A percentile compares a stretch with the other conserved stretches of the same genome.
phyloP scores from a whole-genome alignment of 164 flowering plant genomes.

The Berberis thunbergii region DNA sequence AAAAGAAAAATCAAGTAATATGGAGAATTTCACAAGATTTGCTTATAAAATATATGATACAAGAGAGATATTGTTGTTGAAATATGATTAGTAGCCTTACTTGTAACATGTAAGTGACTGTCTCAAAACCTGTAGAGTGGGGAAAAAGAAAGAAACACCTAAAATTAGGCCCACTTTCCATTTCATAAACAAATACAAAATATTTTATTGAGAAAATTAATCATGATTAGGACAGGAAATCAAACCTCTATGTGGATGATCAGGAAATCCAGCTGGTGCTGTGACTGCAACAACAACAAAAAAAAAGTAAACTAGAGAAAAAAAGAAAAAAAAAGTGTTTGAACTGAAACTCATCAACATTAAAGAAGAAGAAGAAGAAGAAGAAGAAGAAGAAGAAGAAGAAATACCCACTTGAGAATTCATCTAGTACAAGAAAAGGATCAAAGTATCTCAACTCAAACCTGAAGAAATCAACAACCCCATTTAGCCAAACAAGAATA shows the following conservation, averaged over 20 bases:
- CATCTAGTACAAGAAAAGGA: conserved; percentile 81
- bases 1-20: no score
- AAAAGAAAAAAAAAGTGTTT: background rate
- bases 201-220: background rate
- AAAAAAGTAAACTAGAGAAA: background rate
- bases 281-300: conserved; percentile 40
- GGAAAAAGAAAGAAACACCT: conserved; percentile 1
- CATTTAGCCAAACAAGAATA: conserved; percentile 3
- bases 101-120: conserved; percentile 89
- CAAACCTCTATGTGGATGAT: conserved; percentile 94
- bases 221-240: background rate
- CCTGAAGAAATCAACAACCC: conserved; percentile 27
- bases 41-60: no score
- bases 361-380: background rate
- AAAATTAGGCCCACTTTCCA: background rate
- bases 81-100: conserved; percentile 15
- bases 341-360: background rate
- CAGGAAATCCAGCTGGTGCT: conserved; percentile 88
- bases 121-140: conserved; percentile 61
- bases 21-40: no score
- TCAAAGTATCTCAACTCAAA: conserved; percentile 69
- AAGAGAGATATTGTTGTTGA: background rate
- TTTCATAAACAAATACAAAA: background rate
- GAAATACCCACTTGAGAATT: conserved; percentile 60
- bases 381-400: conserved; percentile 8